Evolutionary conservation across 345 rosid genomes (phyloP), one percentile per base, ranked within the genome.

Genomic region (Citrus sp.): DNA sequence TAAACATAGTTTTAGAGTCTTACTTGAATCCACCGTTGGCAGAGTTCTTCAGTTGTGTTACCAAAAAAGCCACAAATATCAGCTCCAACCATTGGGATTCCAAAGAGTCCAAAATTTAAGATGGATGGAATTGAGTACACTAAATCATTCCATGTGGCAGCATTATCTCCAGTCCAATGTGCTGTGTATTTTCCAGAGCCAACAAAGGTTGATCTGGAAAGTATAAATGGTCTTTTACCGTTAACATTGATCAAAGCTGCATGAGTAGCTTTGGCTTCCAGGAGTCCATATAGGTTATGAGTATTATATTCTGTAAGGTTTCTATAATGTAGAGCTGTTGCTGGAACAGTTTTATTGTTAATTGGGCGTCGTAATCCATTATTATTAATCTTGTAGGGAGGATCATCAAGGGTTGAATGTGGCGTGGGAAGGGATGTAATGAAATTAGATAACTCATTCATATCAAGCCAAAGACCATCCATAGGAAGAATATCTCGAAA

Each of bases 391-490:
- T 67, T 80, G 88, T 86, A 88, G 5, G 88, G 90, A 7, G 88
- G 90, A 34, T 79, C 64, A 60, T 87, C 90, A 0, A 88, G 81
- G 6, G 79, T 80, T 5, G 88, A 87, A 34, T 12, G 18, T 42
- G 74, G 81, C 10, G 46, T 73, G 8, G 90, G 82, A 5, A 73
- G 55, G 46, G 87, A 46, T 7, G 82, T 73, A 1, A 67, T 79
- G 82, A 86, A 87, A 70, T 86, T 87, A 21, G 88, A 80, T 10
- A 82, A 0, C 78, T 86, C 88, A 32, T 87, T 87, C 90, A 87
- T 86, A 78, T 87, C 90, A 19, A 87, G 65, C 90, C 90, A 87
- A 24, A 87, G 77, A 60, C 88, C 90, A 46, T 87, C 90, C 28
- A 87, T 38, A 0, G 86, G 86, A 25, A 87, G 70, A 70, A 68